Evolutionary conservation across 257 asterid genomes (phyloP).

Genomic region (Ocimum tenuiflorum): DNA sequence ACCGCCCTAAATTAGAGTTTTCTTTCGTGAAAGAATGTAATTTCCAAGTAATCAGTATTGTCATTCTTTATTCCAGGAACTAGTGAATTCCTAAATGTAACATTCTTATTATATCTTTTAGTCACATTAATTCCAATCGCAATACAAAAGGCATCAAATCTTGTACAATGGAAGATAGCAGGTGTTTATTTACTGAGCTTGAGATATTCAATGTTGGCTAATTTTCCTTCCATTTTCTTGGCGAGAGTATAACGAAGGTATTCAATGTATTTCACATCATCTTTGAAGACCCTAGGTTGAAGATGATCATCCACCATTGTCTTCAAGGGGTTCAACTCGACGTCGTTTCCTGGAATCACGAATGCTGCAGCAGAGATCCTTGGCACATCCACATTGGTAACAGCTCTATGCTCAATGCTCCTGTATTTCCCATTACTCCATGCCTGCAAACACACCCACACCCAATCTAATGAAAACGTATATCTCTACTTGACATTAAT

Average conservation of each 20-base stretch:
- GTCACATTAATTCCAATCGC: background rate
- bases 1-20: too few relatives aligned
- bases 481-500: background rate
- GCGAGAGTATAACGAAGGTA: constrained; percentile 28
- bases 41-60: background rate
- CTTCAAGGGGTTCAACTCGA: constrained; percentile 24
- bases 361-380: constrained; percentile 33
- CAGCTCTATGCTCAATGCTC: constrained; percentile 41
- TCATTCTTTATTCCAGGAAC: too few relatives aligned
- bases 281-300: constrained; percentile 21
- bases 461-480: background rate
- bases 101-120: background rate
- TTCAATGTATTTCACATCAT: constrained; percentile 26
- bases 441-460: constrained; percentile 13
- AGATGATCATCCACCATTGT: constrained; percentile 21
- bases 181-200: background rate
- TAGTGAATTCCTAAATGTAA: background rate
- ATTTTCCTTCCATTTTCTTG: constrained; percentile 34
- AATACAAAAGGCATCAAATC: background rate
- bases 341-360: constrained; percentile 35
- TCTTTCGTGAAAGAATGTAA: too few relatives aligned
- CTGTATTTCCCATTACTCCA: constrained; percentile 48
- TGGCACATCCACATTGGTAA: constrained; percentile 22
- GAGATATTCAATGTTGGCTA: constrained; percentile 27
- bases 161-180: background rate